Conservation (phyloP, 1,139 yeast species). For the Sugiyamaella neomexicana region DNA sequence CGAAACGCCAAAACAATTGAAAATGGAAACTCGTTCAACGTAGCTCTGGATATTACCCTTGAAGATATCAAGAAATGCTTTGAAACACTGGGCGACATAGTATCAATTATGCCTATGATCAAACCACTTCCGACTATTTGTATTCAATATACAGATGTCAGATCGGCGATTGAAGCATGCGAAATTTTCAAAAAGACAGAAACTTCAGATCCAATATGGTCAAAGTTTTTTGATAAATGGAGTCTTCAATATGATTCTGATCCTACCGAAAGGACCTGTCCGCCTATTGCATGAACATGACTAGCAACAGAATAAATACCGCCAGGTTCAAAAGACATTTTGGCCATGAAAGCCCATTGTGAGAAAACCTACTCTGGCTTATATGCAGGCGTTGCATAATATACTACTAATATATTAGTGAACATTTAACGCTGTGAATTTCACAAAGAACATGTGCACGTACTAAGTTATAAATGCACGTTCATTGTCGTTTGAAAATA, state of each 20-base stretch:
- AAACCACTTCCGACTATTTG: conserved; percentile 64
- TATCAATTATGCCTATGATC: conserved; percentile 68
- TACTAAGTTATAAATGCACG: not conserved
- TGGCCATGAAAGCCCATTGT: not conserved
- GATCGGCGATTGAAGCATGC: conserved; percentile 66
- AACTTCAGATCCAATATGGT: conserved; percentile 17
- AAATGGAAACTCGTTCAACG: conserved; percentile 30
- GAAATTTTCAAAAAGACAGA: conserved; percentile 42
- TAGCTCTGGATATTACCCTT: conserved; percentile 41
- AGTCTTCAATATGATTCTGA: conserved; percentile 66
- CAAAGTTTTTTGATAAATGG: conserved; percentile 60
- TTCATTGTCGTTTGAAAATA: not conserved
- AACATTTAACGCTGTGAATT: not conserved
- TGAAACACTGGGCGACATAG: conserved; percentile 55
- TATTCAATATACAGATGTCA: conserved; percentile 61
- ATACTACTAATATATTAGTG: not conserved
- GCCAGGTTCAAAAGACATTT: not conserved
- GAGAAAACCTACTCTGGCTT: no score
- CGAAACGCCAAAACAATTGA: conserved; percentile 10
- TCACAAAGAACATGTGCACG: not conserved
- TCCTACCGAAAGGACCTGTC: conserved; percentile 58
- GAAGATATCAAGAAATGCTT: conserved; percentile 53
- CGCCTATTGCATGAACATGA: conserved; percentile 16
- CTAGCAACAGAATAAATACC: not conserved
- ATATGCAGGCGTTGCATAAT: not conserved